Evolutionary conservation across 768 basidiomycete genomes (phyloP), one percentile per base, ranked within the genome.

Genomic region (Cyathus striatus): DNA sequence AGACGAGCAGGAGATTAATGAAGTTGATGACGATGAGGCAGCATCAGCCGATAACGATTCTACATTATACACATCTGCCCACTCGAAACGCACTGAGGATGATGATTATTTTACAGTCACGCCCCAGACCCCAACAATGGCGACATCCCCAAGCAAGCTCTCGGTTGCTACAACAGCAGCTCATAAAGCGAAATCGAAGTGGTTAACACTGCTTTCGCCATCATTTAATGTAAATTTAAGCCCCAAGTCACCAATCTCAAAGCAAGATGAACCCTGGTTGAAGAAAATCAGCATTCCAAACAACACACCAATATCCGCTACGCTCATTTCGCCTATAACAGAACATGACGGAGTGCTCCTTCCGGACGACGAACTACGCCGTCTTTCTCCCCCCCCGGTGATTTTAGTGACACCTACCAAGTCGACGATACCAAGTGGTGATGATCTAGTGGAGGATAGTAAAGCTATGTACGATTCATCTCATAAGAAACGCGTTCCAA

Each of bases 381-480:
- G n/a, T n/a, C n/a, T n/a, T n/a, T n/a, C n/a, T n/a, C n/a, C n/a
- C n/a, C n/a, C n/a, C n/a, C 58, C 56, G 5, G 55, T 63, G 48
- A 53, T 59, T 9, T 42, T 60, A 22, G 53, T 64, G 26, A 61
- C 61, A 47, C 62, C 64, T 10, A 63, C 59, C 10, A 65, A 62
- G 49, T 66, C 68, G 4, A 66, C 60, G 42, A 50, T 60, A n/a
- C 13, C 18, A 13, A 37, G 25, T 20, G 26, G 21, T n/a, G 60
- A 63, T 22, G 61, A 64, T 3, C 61, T 65, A 21, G 61, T 64
- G 24, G 59, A 62, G 1, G 73, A 72, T 23, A 76, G 77, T 32
- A 73, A 72, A 52, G 85, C 83, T 14, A 80, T 86, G 3, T 90
- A 90, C 54, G 89, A 91, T 60, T 81, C 84, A 21, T 90, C 88